Conservation (phyloP, 805 yeast species). For the Starmerella vitae region DNA sequence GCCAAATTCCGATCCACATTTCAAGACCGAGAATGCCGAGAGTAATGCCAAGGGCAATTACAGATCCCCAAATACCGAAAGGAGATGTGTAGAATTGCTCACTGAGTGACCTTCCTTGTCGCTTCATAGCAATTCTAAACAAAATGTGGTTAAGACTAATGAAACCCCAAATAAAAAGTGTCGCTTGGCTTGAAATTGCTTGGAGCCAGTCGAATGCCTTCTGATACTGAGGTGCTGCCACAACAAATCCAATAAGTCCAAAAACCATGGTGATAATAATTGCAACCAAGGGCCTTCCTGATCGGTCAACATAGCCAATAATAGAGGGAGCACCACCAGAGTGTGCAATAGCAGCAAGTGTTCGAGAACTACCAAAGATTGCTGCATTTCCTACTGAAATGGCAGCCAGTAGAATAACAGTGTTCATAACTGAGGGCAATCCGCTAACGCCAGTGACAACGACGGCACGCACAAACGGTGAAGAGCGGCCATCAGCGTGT, state of each 20-base stretch:
- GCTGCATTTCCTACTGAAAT: constrained; percentile 59
- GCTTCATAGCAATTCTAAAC: constrained; percentile 47
- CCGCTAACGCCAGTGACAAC: constrained; percentile 48
- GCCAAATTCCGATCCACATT: constrained; percentile 72
- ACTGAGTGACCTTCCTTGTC: constrained; percentile 54
- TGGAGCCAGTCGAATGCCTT: constrained; percentile 57
- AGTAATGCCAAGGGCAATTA: constrained; percentile 46
- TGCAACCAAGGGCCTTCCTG: constrained; percentile 59
- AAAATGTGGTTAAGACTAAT: constrained; percentile 55
- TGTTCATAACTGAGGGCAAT: constrained; percentile 57
- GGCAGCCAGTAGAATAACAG: constrained; percentile 53
- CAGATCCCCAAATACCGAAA: constrained; percentile 56
- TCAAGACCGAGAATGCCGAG: constrained; percentile 55
- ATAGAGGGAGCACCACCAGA: constrained; percentile 47
- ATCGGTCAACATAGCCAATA: constrained; percentile 51
- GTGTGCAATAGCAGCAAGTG: constrained; percentile 50
- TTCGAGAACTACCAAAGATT: constrained; percentile 54
- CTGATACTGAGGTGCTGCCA: constrained; percentile 38
- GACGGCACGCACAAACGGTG: constrained; percentile 61
- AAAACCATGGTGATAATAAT: constrained; percentile 32
- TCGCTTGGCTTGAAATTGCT: constrained; percentile 60
- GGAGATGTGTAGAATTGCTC: constrained; percentile 59
- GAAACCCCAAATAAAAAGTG: constrained; percentile 67
- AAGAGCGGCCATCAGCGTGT: constrained; percentile 45
- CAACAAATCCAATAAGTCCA: constrained; percentile 42